These are phyloP conservation scores for Salix dunnii DNA, from an alignment of 345 rosid genomes.

Conservation along the genomic window DNA sequence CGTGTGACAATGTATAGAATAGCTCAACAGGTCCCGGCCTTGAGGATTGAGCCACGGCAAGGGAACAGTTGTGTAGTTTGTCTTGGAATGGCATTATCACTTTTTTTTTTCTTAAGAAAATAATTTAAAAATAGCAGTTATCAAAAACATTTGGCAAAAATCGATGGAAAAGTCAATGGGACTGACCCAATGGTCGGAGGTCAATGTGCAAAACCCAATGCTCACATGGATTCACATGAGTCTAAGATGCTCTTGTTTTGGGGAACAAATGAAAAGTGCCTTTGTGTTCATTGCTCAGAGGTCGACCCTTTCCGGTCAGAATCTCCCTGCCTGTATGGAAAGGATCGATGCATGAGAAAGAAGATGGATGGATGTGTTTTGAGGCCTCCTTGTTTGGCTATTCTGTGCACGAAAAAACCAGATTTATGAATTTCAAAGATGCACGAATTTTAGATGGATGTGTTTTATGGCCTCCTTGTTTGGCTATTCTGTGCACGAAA, in stretches of 20 bases:
- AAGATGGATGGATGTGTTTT: conserved; percentile 1
- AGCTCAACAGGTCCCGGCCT: conserved; percentile 39
- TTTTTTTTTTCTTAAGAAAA: too few relatives aligned
- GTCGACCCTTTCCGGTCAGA: conserved; percentile 5
- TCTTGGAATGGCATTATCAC: too few relatives aligned
- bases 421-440: background rate
- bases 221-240: conserved; percentile 48
- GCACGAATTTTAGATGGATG: too few relatives aligned
- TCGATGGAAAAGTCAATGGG: too few relatives aligned
- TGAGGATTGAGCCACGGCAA: conserved; percentile 37
- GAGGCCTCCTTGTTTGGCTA: too few relatives aligned
- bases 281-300: conserved; percentile 14
- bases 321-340: background rate
- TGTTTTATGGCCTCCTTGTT: too few relatives aligned
- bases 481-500: too few relatives aligned
- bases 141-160: too few relatives aligned
- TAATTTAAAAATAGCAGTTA: too few relatives aligned
- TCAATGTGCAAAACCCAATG: conserved; percentile 13
- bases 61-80: too few relatives aligned
- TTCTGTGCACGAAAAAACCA: too few relatives aligned
- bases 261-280: conserved; percentile 41
- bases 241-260: conserved; percentile 37
- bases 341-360: too few relatives aligned
- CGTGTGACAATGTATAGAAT: conserved; percentile 6
- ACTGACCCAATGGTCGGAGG: background rate